A percentile compares a stretch with the other conserved stretches of the same genome.
Evolutionary conservation across 495 filamentous ascomycete genomes (phyloP).

Genomic region (Penicillium paradoxum): DNA sequence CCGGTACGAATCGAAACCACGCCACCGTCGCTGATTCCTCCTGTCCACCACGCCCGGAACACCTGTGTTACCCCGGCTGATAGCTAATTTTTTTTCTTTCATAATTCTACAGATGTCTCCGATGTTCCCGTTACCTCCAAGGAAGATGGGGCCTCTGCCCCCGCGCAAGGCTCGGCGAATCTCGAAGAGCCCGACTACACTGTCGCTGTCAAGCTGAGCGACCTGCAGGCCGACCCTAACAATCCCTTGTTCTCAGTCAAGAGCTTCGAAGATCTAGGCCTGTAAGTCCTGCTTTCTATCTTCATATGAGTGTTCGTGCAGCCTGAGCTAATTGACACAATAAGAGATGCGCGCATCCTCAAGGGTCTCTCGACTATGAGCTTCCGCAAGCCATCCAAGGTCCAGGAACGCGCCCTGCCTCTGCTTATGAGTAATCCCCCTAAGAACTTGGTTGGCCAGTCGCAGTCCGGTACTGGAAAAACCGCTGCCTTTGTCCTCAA

Average conservation of each 20-base stretch:
- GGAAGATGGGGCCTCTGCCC: slow-evolving; percentile 48
- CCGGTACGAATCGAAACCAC: slow-evolving; percentile 24
- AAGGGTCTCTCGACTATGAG: slow-evolving; percentile 70
- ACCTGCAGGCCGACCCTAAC: slow-evolving; percentile 78
- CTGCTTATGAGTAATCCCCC: slow-evolving; percentile 79
- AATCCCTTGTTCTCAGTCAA: slow-evolving; percentile 83
- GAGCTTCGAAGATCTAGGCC: slow-evolving; percentile 77
- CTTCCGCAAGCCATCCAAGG: slow-evolving; percentile 93
- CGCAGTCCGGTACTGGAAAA: slow-evolving; percentile 97
- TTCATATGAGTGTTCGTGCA: background rate
- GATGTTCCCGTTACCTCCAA: slow-evolving; percentile 3
- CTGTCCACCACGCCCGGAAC: background rate
- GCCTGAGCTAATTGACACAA: slow-evolving; percentile 3
- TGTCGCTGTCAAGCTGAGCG: slow-evolving; percentile 85
- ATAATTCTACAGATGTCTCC: slow-evolving; percentile 13
- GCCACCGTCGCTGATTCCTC: slow-evolving; percentile 7
- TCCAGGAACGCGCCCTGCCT: slow-evolving; percentile 89
- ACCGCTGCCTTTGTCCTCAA: slow-evolving; percentile 95
- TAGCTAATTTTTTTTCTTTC: slow-evolving; percentile 6
- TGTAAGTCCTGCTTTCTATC: slow-evolving; percentile 50
- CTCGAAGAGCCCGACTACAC: slow-evolving; percentile 73
- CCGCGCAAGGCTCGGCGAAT: slow-evolving; percentile 38
- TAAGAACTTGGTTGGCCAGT: slow-evolving; percentile 91
- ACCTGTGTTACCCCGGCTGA: slow-evolving; percentile 2
- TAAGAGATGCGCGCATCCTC: slow-evolving; percentile 48